phyloP scores from a whole-genome alignment of 1,284 basidiomycete species.

The Marasmius oreades region DNA sequence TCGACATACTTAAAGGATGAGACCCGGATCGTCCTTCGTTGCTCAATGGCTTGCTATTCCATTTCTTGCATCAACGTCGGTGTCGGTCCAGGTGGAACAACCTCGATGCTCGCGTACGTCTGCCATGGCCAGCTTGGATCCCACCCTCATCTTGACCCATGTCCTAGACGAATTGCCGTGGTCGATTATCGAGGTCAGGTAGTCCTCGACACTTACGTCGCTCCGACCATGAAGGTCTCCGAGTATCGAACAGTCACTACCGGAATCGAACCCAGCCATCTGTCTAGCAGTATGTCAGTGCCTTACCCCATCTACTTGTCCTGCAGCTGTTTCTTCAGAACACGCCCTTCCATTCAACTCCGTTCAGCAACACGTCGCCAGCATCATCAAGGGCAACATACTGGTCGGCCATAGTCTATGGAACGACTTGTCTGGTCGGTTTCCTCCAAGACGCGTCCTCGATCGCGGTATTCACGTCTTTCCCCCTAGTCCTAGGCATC shows the following conservation, averaged over 20 bases:
- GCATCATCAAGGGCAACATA: constrained; percentile 60
- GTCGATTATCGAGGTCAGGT: constrained; percentile 59
- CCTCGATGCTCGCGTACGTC: constrained; percentile 75
- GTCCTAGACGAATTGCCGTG: constrained; percentile 53
- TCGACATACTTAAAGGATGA: too few relatives aligned
- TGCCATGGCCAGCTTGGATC: constrained; percentile 17
- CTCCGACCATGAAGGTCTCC: constrained; percentile 63
- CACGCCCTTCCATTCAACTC: constrained; percentile 50
- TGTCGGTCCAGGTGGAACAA: constrained; percentile 72
- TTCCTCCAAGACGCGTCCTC: constrained; percentile 8
- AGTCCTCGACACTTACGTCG: constrained; percentile 60
- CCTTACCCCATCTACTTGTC: not conserved
- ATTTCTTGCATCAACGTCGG: constrained; percentile 64
- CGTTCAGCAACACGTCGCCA: constrained; percentile 63
- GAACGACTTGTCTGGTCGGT: constrained; percentile 71
- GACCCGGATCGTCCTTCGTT: constrained; percentile 13
- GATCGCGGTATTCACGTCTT: constrained; percentile 10
- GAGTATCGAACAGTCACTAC: constrained; percentile 73
- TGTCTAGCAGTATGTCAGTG: constrained; percentile 43
- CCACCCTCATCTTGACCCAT: constrained; percentile 16
- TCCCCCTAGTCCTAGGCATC: constrained; percentile 65
- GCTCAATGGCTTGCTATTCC: constrained; percentile 39
- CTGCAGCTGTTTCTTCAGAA: too few relatives aligned
- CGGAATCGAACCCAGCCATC: constrained; percentile 56
- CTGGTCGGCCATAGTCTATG: constrained; percentile 73